Evolutionary conservation across 148 eudicot genomes (phyloP), one percentile per base, ranked within the genome.

Genomic region (Silene uniflora): DNA sequence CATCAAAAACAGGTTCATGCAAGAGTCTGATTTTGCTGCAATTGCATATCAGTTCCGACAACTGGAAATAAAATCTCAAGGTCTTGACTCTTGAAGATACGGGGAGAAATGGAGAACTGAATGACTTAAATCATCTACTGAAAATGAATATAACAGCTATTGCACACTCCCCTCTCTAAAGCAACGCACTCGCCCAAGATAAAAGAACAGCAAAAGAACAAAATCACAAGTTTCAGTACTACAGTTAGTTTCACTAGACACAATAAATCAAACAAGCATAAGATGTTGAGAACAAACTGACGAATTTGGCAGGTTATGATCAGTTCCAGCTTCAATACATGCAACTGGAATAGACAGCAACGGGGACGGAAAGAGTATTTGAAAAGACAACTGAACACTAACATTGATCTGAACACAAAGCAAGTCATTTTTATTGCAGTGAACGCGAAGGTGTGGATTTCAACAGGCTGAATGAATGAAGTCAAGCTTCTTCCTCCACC

Each of bases 401-500:
- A 88, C 98, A 92, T 95, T 95, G 80, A 95, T 89, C 80, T 90
- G 96, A 76, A 95, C 97, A 84, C 97, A 95, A 60, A 95, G 96
- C 79, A 95, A 84, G 84, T 95, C 96, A 81, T 92, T 97, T 55
- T 97, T 85, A 84, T 92, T 90, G 84, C 98, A 92, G 73, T 92
- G 88, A 67, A 93, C 86, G 73, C 85, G 84, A 87, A 90, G 32
- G 99, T 87, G 80, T 76, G 88, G 72, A 95, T 92, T 74, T 92
- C 94, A 61, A 95, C 84, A 64, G 99, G 97, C 76, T 88, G 97
- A 84, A 95, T 83, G 65, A 95, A 86, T 83, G 65, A 95, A 86
- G 82, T 92, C 99, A 69, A 95, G 84, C 85, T 80, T 87, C 80
- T 88, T 89, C 81, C 96, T 89, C 99, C 97, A 95, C 86, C 96